A percentile compares a stretch with the other conserved stretches of the same genome.
phyloP scores from a whole-genome alignment of 2,329 filamentous ascomycete genomes.

The Daldinia sp. region DNA sequence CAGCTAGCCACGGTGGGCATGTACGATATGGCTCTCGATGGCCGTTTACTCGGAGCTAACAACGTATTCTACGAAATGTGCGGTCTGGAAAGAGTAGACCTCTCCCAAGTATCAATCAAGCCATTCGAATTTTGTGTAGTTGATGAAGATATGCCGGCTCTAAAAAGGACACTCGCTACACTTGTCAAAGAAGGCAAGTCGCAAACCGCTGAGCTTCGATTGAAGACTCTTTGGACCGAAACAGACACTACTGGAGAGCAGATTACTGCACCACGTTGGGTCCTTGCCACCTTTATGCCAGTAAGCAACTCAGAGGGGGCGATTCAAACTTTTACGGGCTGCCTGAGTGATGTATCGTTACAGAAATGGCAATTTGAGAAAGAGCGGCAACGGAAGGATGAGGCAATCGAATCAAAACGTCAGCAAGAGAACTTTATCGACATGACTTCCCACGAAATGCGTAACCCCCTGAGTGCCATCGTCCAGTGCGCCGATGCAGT shows the following conservation, averaged over 20 bases:
- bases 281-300: slow-evolving; percentile 60
- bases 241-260: slow-evolving; percentile 56
- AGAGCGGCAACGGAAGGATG: slow-evolving; percentile 54
- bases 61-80: slow-evolving; percentile 63
- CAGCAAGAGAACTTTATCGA: slow-evolving; percentile 86
- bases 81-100: slow-evolving; percentile 56
- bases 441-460: slow-evolving; percentile 76
- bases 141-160: slow-evolving; percentile 53
- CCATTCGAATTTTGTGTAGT: slow-evolving; percentile 57
- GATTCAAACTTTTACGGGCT: slow-evolving; percentile 59
- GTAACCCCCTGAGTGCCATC: slow-evolving; percentile 77
- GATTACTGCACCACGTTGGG: slow-evolving; percentile 57
- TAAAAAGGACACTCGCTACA: slow-evolving; percentile 52
- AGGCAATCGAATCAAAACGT: slow-evolving; percentile 66
- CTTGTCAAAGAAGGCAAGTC: slow-evolving; percentile 53
- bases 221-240: slow-evolving; percentile 57
- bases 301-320: slow-evolving; percentile 56
- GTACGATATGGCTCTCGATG: slow-evolving; percentile 62
- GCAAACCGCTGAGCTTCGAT: slow-evolving; percentile 58
- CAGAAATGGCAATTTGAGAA: slow-evolving; percentile 61
- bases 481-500: slow-evolving; percentile 79
- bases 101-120: slow-evolving; percentile 49
- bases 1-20: slow-evolving; percentile 63
- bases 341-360: slow-evolving; percentile 57
- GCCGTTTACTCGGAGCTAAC: slow-evolving; percentile 59